Base-by-base conservation (phyloP, 371 early-diverging fungal species). In the Quaeritorhiza haematococci region DNA sequence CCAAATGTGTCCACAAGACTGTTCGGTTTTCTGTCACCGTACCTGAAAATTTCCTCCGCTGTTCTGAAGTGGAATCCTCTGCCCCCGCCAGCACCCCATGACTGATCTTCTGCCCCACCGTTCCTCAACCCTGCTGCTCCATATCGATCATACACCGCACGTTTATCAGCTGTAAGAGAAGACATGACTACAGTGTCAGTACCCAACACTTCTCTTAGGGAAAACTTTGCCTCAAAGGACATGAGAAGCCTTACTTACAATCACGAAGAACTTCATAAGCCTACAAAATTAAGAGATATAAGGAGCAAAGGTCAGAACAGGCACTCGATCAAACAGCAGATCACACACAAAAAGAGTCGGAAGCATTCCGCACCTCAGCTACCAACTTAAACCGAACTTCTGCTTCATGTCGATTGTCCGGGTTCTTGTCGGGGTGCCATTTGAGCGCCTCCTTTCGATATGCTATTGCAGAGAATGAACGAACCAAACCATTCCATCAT, bases 381-480 rank as follows among this genome's bases (percentile, higher is more conserved):
- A 53, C 26, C 17, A 53, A 28, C 28, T 33, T 26, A 32, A 53
- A 53, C 44, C 41, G 53, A 1, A 17, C 28, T 42, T 38, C 41
- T 8, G 53, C 53, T 26, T 53, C 53, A 21, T 53, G 41, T 10
- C 24, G n/a, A 28, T 21, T 32, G 0, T 53, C 53, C 19, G n/a
- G 1, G 28, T 53, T 53, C 41, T 53, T 53, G 33, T 53, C 53
- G 24, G 53, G 53, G 53, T 53, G 53, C 44, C 53, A 53, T 42
- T 38, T 42, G 21, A 53, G 53, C 19, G 53, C 53, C 27, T 53
- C 53, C 42, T 32, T 42, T 53, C 33, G 15, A 42, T 53, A 53
- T n/a, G n/a, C n/a, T n/a, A n/a, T n/a, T n/a, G n/a, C n/a, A n/a
- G n/a, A n/a, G n/a, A n/a, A n/a, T n/a, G n/a, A n/a, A n/a, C n/a